phyloP scores from a whole-genome alignment of 768 basidiomycete species.

The Suillus bovinus region DNA sequence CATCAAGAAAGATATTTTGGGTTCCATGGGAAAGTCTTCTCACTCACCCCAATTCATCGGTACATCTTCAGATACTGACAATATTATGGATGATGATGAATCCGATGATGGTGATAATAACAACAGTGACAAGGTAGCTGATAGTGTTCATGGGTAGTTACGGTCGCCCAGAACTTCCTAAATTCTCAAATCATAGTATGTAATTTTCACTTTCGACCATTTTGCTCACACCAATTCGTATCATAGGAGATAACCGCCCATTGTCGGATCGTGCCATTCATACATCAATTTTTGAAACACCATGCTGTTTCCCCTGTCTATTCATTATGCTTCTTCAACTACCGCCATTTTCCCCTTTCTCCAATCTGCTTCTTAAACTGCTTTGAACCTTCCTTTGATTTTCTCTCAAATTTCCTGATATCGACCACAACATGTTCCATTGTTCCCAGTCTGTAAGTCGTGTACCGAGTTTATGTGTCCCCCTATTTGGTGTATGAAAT shows the following conservation, averaged over 20 bases:
- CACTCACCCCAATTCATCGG: neutral
- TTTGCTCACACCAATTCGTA: neutral
- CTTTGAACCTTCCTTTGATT: no score
- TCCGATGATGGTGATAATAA: neutral
- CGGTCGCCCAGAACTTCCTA: neutral
- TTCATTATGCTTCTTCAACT: no score
- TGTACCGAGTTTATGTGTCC: no score
- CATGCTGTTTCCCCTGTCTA: neutral
- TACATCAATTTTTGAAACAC: neutral
- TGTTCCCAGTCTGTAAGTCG: no score
- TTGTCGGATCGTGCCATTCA: neutral
- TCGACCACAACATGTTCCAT: no score
- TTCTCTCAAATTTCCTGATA: no score
- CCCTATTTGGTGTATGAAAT: neutral
- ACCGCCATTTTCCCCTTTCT: no score
- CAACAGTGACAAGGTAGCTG: no score
- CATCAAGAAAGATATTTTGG: neutral
- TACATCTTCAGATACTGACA: neutral
- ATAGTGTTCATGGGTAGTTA: neutral
- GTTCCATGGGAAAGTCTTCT: neutral
- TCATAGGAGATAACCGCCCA: neutral
- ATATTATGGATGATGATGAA: neutral
- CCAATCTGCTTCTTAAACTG: no score
- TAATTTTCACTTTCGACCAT: neutral
- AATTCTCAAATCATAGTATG: neutral